Evolutionary conservation across 2,329 filamentous ascomycete species (phyloP).

Genomic region (Sporothrix humicola): DNA sequence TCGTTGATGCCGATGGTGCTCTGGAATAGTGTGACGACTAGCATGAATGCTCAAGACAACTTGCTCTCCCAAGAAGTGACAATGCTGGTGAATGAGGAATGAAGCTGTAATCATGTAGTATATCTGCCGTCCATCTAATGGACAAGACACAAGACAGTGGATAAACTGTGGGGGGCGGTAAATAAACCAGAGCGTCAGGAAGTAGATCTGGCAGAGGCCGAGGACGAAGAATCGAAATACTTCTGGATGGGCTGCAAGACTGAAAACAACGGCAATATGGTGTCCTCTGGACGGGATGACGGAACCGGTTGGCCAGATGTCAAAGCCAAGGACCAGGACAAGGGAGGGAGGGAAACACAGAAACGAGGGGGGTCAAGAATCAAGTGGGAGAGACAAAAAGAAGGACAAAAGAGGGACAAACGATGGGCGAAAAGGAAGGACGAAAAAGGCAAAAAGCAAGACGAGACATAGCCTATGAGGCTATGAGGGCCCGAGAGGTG

Average conservation of each 20-base stretch:
- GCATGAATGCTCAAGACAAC: too few species aligned
- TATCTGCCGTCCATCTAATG: neutral
- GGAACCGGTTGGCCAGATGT: slow-evolving; percentile 17
- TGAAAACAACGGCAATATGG: neutral
- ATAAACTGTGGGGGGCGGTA: neutral
- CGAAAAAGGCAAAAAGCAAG: slow-evolving; percentile 31
- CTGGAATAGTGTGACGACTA: neutral
- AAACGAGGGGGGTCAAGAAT: neutral
- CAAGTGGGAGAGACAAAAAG: too few species aligned
- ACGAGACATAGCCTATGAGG: slow-evolving; percentile 32
- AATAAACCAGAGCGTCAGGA: neutral
- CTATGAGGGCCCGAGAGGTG: slow-evolving; percentile 25
- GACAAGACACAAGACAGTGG: neutral
- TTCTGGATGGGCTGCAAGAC: neutral
- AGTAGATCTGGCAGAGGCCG: neutral
- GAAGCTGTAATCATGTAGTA: neutral
- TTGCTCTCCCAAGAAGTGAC: neutral
- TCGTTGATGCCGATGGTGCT: neutral
- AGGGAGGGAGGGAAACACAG: neutral
- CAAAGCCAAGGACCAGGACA: slow-evolving; percentile 20
- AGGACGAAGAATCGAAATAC: neutral
- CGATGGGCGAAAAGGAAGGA: too few species aligned
- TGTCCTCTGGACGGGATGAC: slow-evolving; percentile 18
- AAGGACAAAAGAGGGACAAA: too few species aligned
- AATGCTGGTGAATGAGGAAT: neutral